Percentiles rank a stretch among this genome's conserved stretches.
Evolutionary conservation across 805 yeast genomes (phyloP).

Genomic region (Helenozyma rhizophorensis): DNA sequence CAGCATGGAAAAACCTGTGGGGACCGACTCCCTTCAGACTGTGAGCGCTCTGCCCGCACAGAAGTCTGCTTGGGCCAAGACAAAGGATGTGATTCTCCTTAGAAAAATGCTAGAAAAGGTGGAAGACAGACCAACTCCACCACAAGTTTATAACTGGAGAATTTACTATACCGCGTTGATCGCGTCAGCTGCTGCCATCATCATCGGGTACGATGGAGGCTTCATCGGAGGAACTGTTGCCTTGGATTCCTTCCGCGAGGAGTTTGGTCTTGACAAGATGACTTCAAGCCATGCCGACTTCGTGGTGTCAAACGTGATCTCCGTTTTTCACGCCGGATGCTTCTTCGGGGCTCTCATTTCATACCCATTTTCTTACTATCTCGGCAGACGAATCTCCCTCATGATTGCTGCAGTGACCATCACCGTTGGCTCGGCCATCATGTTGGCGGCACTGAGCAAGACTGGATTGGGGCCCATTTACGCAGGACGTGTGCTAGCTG

Average conservation of each 20-base stretch:
- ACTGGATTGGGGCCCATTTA: constrained; percentile 33
- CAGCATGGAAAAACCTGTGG: background rate
- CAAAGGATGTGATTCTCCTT: constrained; percentile 11
- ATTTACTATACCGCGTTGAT: constrained; percentile 32
- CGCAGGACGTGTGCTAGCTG: constrained; percentile 34
- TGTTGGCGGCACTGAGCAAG: constrained; percentile 26
- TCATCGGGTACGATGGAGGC: constrained; percentile 40
- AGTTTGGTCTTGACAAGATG: constrained; percentile 28
- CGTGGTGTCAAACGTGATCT: constrained; percentile 30
- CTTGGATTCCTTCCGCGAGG: constrained; percentile 25
- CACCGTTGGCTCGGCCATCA: constrained; percentile 33
- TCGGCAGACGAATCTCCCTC: constrained; percentile 29
- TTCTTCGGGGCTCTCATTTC: constrained; percentile 37
- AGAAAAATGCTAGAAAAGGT: constrained; percentile 24
- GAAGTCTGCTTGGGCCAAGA: constrained; percentile 5
- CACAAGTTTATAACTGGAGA: constrained; percentile 32
- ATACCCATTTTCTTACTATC: constrained; percentile 32
- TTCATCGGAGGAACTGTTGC: constrained; percentile 40
- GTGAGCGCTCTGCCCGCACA: too few relatives aligned
- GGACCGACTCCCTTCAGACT: too few relatives aligned
- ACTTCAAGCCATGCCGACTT: constrained; percentile 15
- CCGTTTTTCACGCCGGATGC: constrained; percentile 38
- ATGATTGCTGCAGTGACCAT: constrained; percentile 28
- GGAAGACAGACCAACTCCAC: constrained; percentile 39
- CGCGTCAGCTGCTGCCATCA: constrained; percentile 37